Base-by-base conservation (phyloP, 225 moss, liverwort and hornwort species). In the Antitrichia curtipendula region DNA sequence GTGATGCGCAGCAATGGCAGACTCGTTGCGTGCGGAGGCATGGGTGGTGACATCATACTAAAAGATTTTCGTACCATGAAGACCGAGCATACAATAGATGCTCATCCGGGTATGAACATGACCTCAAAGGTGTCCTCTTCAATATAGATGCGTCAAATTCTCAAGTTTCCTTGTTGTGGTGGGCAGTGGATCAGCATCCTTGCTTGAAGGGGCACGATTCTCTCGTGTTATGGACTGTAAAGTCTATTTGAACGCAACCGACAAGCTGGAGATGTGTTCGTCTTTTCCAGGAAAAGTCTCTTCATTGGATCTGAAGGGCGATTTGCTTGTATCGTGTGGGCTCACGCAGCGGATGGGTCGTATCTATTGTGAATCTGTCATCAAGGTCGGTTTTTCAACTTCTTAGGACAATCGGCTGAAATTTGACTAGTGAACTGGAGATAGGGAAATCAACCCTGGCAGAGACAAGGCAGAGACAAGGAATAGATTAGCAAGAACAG, bases 11-110 rank as follows among this genome's bases (percentile, higher is more conserved):
- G 93, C 85, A 95, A 93, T 87, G 95, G 95, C 62, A 93, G 95
- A 82, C 92, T 95, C 86, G 90, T 95, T 87, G 95, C 95, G 25
- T 95, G 95, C 87, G 95, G 95, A 71, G 91, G 93, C 84, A 92
- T 90, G 84, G 82, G 87, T 79, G 95, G 95, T 75, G 93, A 95
- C 81, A 93, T 95, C 78, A 77, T 88, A 41, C 75, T 95, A 57
- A 95, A 95, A 88, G 95, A 95, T 84, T 91, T 93, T 85, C 91
- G 95, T 85, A 95, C 95, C 58, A 91, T 93, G 93, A 95, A 95
- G 89, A 92, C 95, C 31, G 95, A 95, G 91, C 95, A 95, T 85
- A 92, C 95, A 73, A 92, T 95, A 87, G 95, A 95, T 91, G 95
- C 95, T 82, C 93, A 95, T 89, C 95, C 86, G 86, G 95, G 95